phyloP scores from a whole-genome alignment of 1,139 yeast genomes.

The Yamadazyma conglobata region DNA sequence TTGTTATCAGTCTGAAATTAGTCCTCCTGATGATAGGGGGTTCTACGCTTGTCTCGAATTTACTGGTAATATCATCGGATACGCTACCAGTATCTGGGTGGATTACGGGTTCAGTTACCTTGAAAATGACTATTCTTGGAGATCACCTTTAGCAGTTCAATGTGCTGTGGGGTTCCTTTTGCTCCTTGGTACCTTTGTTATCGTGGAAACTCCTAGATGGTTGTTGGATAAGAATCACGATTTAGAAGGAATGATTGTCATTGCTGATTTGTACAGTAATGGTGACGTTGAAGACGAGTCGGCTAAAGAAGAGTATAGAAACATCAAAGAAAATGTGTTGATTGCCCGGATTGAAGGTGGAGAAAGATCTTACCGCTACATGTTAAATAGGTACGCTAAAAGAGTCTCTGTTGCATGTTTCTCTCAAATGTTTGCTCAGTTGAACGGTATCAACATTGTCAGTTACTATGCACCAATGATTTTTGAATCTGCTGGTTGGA shows the following conservation, averaged over 20 bases:
- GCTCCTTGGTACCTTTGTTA: conserved; percentile 67
- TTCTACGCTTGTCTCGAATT: conserved; percentile 88
- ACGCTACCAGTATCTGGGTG: conserved; percentile 85
- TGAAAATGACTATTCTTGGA: conserved; percentile 58
- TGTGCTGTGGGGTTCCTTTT: conserved; percentile 69
- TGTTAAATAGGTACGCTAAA: conserved; percentile 60
- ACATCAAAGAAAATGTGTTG: conserved; percentile 46
- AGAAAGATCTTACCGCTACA: conserved; percentile 61
- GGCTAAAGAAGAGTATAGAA: conserved; percentile 55
- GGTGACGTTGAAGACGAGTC: conserved; percentile 55
- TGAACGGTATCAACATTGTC: conserved; percentile 89
- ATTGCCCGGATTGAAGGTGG: conserved; percentile 74
- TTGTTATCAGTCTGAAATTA: conserved; percentile 86
- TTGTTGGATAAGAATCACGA: conserved; percentile 83
- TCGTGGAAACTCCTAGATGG: conserved; percentile 92
- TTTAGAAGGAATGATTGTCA: conserved; percentile 67
- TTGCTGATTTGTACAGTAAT: conserved; percentile 44
- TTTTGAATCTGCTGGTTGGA: conserved; percentile 94
- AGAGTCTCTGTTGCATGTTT: conserved; percentile 88
- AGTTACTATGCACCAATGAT: conserved; percentile 92
- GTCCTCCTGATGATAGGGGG: conserved; percentile 88
- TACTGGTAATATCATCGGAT: conserved; percentile 87
- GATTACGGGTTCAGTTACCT: conserved; percentile 76
- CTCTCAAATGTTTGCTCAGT: conserved; percentile 87
- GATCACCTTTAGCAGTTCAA: conserved; percentile 75